These are phyloP conservation scores for Cryptosporidium sp. DNA, from an alignment of 169 alveolate species.

Conservation along the genomic window DNA sequence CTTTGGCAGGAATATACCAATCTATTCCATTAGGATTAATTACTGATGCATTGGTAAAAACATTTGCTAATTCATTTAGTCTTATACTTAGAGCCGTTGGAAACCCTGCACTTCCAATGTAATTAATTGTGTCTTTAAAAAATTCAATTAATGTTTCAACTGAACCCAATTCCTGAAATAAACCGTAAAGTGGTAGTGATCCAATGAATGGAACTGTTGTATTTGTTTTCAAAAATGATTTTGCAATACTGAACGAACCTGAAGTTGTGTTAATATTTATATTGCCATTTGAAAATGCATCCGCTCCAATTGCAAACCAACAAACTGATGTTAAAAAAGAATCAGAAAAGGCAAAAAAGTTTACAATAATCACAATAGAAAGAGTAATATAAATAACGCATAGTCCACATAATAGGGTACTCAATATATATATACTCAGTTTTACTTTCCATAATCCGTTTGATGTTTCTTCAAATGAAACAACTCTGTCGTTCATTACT, in stretches of 20 bases:
- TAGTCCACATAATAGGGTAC: not conserved
- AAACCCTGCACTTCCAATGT: constrained; percentile 60
- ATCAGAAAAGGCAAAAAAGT: not conserved
- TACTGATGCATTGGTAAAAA: constrained; percentile 34
- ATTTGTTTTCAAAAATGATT: constrained; percentile 36
- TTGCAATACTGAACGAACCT: constrained; percentile 21
- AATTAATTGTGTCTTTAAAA: constrained; percentile 7
- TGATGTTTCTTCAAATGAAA: constrained; percentile 66
- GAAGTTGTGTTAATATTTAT: constrained; percentile 47
- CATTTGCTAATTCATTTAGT: constrained; percentile 14
- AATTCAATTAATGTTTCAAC: constrained; percentile 29
- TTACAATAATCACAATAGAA: constrained; percentile 14
- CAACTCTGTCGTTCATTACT: constrained; percentile 50
- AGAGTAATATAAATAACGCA: constrained; percentile 13
- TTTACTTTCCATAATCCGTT: constrained; percentile 63
- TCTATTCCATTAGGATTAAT: constrained; percentile 18
- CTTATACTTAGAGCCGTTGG: constrained; percentile 28
- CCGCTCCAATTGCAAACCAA: constrained; percentile 61
- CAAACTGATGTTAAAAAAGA: constrained; percentile 62
- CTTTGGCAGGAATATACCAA: constrained; percentile 53
- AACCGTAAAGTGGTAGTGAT: constrained; percentile 49
- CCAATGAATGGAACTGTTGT: constrained; percentile 69
- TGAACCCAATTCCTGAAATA: constrained; percentile 44
- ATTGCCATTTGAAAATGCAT: constrained; percentile 70
- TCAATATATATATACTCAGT: not conserved